A percentile compares a stretch with the other conserved stretches of the same genome.
These are phyloP conservation scores for Zalaria obscura DNA, from an alignment of 2,329 filamentous ascomycete genomes.

Conservation along the genomic window DNA sequence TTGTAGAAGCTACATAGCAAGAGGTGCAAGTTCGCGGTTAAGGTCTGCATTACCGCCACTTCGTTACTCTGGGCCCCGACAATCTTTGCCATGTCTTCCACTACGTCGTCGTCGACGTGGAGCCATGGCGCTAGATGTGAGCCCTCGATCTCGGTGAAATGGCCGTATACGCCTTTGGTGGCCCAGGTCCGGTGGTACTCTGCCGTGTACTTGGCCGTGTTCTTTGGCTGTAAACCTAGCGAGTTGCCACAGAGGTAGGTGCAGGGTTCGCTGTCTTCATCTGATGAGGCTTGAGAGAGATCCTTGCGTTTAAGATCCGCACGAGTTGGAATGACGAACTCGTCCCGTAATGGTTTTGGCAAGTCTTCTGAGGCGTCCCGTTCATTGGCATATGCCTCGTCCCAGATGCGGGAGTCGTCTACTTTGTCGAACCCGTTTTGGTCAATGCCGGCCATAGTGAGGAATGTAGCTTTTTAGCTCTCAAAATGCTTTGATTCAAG, in stretches of 20 bases:
- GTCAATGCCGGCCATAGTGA: too few relatives aligned
- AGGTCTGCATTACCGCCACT: conserved; percentile 76
- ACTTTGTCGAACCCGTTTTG: too few relatives aligned
- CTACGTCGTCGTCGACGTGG: conserved; percentile 62
- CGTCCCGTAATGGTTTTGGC: conserved; percentile 35
- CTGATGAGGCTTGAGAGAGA: conserved; percentile 7
- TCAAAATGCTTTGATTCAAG: too few relatives aligned
- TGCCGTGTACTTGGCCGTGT: conserved; percentile 49
- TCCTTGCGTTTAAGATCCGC: conserved; percentile 48
- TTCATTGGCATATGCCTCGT: conserved; percentile 1
- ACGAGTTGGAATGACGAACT: conserved; percentile 69
- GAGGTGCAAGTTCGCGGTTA: conserved; percentile 70
- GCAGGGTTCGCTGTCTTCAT: conserved; percentile 26
- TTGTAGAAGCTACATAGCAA: conserved; percentile 75
- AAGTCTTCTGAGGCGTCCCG: conserved; percentile 14
- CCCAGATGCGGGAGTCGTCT: too few relatives aligned
- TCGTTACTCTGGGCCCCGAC: conserved; percentile 61
- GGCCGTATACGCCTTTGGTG: conserved; percentile 69
- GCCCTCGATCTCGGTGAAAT: conserved; percentile 57
- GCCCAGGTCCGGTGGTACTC: conserved; percentile 74
- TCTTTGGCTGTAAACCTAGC: conserved; percentile 66
- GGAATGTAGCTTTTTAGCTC: too few relatives aligned
- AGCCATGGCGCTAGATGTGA: conserved; percentile 61
- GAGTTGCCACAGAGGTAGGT: conserved; percentile 89
- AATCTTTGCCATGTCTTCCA: conserved; percentile 54